A percentile compares a stretch with the other conserved stretches of the same genome.
Evolutionary conservation across 306 rosid species (phyloP).

Genomic region (Malus orientalis): DNA sequence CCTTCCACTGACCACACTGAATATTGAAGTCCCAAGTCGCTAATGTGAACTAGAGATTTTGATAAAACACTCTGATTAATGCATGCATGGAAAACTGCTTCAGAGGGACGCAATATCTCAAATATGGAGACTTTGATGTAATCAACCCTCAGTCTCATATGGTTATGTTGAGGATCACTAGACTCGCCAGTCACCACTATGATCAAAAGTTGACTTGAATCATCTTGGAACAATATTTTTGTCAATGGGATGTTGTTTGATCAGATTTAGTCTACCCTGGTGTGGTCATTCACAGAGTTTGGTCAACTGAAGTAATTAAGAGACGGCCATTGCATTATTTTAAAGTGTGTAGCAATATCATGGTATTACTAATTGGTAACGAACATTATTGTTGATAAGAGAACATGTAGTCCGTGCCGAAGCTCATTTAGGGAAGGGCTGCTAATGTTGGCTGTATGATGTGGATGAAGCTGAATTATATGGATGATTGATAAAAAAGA

Average conservation of each 20-base stretch:
- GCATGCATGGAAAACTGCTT: not conserved
- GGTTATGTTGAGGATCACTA: not conserved
- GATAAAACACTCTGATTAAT: not conserved
- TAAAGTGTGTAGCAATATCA: not conserved
- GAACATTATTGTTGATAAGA: not conserved
- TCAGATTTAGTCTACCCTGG: not conserved
- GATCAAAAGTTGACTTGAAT: not conserved
- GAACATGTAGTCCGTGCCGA: not conserved
- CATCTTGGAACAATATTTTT: not conserved
- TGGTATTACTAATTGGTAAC: not conserved
- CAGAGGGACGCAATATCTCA: not conserved
- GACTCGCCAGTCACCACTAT: not conserved
- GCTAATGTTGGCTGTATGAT: not conserved
- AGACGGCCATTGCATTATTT: not conserved
- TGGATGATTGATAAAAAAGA: not conserved
- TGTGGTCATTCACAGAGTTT: not conserved
- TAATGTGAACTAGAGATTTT: not conserved
- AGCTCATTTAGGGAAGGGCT: not conserved
- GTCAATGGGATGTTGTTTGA: not conserved
- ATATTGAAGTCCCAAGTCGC: not conserved
- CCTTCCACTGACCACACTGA: not conserved
- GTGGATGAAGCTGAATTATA: not conserved
- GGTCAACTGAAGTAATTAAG: not conserved
- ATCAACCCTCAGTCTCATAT: not conserved
- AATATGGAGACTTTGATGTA: not conserved